Evolutionary conservation across 129 eudicot species (phyloP), one percentile per base, ranked within the genome.

Genomic region (Ambrosia trifida): DNA sequence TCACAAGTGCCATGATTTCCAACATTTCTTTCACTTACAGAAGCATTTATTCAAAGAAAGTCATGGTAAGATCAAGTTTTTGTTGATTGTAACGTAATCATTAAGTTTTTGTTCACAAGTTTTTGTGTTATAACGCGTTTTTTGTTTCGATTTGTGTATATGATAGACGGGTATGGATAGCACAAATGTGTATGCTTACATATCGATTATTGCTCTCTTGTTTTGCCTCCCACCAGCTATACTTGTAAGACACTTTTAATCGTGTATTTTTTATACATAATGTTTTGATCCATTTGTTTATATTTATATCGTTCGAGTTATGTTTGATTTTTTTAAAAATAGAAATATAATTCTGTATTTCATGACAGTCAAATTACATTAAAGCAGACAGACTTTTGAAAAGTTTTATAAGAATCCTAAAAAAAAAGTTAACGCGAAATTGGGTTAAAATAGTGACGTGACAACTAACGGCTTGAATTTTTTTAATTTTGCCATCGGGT

Each of bases 181-280:
- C 70, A 85, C 89, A 9, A 85, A 85, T 33, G 86, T 85, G 35
- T 85, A 85, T 30, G 89, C 89, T 33, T 85, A 85, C 79, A 85
- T 85, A 14, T 81, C 89, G 51, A 85, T 85, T 28, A 85, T 85
- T 31, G 89, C 89, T 67, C 86, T 85, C 28, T 17, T 85, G 32
- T 78, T 81, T 69, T 85, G 89, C 80, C 84, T 85, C 69, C 89
- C 89, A 24, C 89, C 89, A 2, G 89, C 89, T 53, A 75, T 85
- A 59, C 84, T 85, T 49, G 89, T 85, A 69, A 72, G 89, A 74
- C 61, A 43, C 5, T 33, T 69, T 31, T 68, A 11, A 45, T 82
- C 76, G 47, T 57, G 14, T 16, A 68, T 64, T 18, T 38, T 68
- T 75, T 4, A 28, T 9, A 2, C 2, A 7, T 35, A 6, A 8